Base-by-base conservation (phyloP, 495 filamentous ascomycete species). In the Cercophora samala region DNA sequence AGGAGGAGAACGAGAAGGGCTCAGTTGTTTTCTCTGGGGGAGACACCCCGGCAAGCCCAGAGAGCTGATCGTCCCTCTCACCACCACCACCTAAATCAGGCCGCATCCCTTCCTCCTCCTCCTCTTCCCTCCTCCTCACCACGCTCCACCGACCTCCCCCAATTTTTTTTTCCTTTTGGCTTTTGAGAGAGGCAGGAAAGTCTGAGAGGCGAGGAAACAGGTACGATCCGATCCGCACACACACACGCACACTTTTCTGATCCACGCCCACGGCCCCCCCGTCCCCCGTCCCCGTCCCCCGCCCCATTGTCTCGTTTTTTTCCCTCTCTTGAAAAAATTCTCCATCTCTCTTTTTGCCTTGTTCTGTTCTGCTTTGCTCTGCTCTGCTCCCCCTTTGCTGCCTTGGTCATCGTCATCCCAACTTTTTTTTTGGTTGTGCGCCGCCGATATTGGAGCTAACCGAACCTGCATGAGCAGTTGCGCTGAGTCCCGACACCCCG, bases 71-170 rank as follows among this genome's bases (percentile, higher is more conserved):
- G 70, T 70, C 76, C n/a, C 76, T 73, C 77, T 77, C 76, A 74
- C 73, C 74, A 76, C 75, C 73, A 71, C 74, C 75, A 75, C 75
- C 70, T 75, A 76, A 75, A 82, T 77, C 75, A 74, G 74, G 69
- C 73, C 72, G 74, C 66, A 63, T 71, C 70, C 75, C 79, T 74
- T 75, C 70, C 69, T 73, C 70, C 60, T 62, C 60, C 32, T 70
- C 67, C 71, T 66, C 70, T 73, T 68, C 73, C 70, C 71, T 73
- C 58, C 42, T 74, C 75, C 72, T 76, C 75, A 69, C 71, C 71
- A 67, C 75, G 70, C 66, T 67, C 69, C 72, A 65, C 76, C 71
- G 73, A 73, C 74, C 76, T 78, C 76, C 70, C 72, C 65, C 72
- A 73, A 74, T 78, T 75, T 69, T 67, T 64, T 66, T 64, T 68